These are phyloP conservation scores for Roridomyces roridus DNA, from an alignment of 768 basidiomycete species.

Conservation along the genomic window DNA sequence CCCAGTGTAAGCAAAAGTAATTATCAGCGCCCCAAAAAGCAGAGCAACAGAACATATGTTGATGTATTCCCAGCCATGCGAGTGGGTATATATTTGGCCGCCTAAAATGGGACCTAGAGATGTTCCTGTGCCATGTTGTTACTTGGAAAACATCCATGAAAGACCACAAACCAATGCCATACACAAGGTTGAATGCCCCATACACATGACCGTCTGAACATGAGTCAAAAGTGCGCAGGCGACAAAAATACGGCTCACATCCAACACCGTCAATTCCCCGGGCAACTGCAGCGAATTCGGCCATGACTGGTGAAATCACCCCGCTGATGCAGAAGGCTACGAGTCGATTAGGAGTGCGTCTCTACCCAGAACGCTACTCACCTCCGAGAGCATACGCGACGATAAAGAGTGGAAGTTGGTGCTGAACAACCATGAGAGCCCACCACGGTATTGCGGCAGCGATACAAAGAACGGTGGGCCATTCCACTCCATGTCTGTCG, in stretches of 20 bases:
- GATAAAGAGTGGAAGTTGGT: conserved; percentile 54
- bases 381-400: conserved; percentile 58
- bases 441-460: conserved; percentile 69
- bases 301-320: conserved; percentile 63
- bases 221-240: neutral
- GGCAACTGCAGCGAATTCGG: conserved; percentile 70
- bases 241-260: conserved; percentile 48
- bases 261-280: conserved; percentile 66
- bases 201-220: conserved; percentile 73
- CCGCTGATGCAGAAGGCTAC: conserved; percentile 69
- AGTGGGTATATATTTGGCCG: conserved; percentile 63
- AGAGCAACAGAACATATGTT: conserved; percentile 55
- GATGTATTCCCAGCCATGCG: conserved; percentile 67
- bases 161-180: conserved; percentile 51
- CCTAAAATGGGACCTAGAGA: conserved; percentile 59
- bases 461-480: conserved; percentile 54
- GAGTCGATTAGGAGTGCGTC: conserved; percentile 1
- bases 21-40: conserved; percentile 41
- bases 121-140: conserved; percentile 38
- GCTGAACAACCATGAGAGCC: conserved; percentile 54
- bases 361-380: conserved; percentile 36
- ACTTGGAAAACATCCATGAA: neutral
- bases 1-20: conserved; percentile 57
- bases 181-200: conserved; percentile 75
- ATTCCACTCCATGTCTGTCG: conserved; percentile 64